A percentile compares a stretch with the other conserved stretches of the same genome.
phyloP scores from a whole-genome alignment of 176 grass and related monocot species.

The Phyllostachys edulis region DNA sequence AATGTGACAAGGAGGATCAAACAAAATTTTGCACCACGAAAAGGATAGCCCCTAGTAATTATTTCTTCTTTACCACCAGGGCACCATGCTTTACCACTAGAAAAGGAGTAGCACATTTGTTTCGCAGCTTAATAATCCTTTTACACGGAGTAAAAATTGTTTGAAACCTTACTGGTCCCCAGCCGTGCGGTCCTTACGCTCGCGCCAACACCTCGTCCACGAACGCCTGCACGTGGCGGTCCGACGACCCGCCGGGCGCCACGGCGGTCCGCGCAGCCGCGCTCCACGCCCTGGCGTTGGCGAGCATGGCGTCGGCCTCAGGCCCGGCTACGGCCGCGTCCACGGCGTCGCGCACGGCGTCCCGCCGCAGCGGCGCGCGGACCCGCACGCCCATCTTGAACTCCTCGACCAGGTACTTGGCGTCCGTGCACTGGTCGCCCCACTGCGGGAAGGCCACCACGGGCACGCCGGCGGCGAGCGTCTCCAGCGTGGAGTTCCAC shows the following conservation, averaged over 20 bases:
- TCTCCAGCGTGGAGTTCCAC: conserved; percentile 86
- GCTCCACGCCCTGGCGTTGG: conserved; percentile 49
- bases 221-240: conserved; percentile 53
- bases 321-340: conserved; percentile 45
- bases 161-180: background rate
- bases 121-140: background rate
- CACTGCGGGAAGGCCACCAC: conserved; percentile 74
- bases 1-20: too few relatives aligned
- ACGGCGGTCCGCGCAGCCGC: conserved; percentile 38
- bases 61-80: background rate
- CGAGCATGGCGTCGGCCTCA: conserved; percentile 21
- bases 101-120: background rate
- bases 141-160: background rate
- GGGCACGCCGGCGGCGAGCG: conserved; percentile 57
- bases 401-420: conserved; percentile 61
- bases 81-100: background rate
- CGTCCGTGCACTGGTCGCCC: conserved; percentile 77
- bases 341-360: conserved; percentile 44
- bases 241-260: conserved; percentile 59
- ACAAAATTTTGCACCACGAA: background rate
- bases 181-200: background rate
- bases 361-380: conserved; percentile 37
- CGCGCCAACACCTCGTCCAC: conserved; percentile 53
- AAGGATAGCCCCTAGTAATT: background rate
- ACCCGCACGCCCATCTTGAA: conserved; percentile 60